Evolutionary conservation across 176 grass and related monocot species (phyloP).

Genomic region (Carex scoparia): DNA sequence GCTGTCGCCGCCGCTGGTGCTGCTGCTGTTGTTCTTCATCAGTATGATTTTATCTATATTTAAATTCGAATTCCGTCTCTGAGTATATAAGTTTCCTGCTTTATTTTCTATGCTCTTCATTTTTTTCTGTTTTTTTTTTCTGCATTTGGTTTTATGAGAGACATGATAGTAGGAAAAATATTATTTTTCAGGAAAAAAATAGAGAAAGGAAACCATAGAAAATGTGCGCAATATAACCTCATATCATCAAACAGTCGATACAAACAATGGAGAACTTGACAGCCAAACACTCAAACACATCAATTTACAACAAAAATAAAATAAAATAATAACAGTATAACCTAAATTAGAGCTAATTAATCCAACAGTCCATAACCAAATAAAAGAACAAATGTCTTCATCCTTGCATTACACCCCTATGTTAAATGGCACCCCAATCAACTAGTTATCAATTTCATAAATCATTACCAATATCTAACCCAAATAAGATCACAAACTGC

Average conservation of each 20-base stretch:
- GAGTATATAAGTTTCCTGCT: not conserved
- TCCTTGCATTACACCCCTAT: conserved; percentile 1
- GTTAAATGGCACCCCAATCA: not conserved
- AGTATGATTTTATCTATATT: no score
- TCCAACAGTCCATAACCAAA: not conserved
- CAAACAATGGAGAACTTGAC: not conserved
- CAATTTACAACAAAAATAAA: conserved; percentile 4
- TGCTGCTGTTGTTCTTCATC: no score
- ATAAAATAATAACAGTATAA: not conserved
- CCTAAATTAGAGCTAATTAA: not conserved
- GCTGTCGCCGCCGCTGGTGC: no score
- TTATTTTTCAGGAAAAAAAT: not conserved
- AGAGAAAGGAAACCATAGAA: not conserved
- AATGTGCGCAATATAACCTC: not conserved
- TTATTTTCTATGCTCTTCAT: not conserved
- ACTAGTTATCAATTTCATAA: not conserved
- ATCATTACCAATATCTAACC: not conserved
- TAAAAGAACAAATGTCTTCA: not conserved
- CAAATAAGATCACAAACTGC: not conserved
- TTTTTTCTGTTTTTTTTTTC: not conserved
- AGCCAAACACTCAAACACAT: not conserved
- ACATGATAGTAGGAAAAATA: not conserved
- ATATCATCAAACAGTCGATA: not conserved
- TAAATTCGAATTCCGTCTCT: no score
- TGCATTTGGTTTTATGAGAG: not conserved